Percentiles rank a stretch among this genome's conserved stretches.
Conservation (phyloP, 805 yeast genomes). For the Cyberlindnera sargentensis region DNA sequence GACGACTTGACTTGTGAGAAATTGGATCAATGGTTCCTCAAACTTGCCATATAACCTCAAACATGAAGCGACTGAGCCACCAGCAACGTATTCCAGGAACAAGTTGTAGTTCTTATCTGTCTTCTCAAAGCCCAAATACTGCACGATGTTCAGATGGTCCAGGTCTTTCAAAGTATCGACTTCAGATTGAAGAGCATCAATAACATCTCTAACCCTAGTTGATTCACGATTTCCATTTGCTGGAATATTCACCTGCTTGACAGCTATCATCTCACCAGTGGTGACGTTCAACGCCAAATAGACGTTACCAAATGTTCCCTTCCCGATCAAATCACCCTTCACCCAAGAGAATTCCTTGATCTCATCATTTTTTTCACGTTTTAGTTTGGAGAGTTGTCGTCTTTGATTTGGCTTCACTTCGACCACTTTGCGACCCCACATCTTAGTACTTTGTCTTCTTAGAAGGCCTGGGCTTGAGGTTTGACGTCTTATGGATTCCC, state of each 20-base stretch:
- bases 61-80: constrained; percentile 91
- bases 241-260: constrained; percentile 77
- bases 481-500: constrained; percentile 19
- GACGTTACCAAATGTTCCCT: constrained; percentile 95
- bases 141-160: constrained; percentile 92
- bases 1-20: constrained; percentile 71
- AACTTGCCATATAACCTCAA: constrained; percentile 78
- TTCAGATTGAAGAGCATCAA: constrained; percentile 82
- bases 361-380: constrained; percentile 53
- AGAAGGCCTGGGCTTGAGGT: constrained; percentile 32
- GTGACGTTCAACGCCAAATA: constrained; percentile 88
- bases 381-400: constrained; percentile 53
- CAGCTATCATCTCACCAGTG: constrained; percentile 98
- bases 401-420: constrained; percentile 77
- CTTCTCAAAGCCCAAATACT: constrained; percentile 89
- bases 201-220: constrained; percentile 48
- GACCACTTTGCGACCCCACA: constrained; percentile 95
- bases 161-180: constrained; percentile 90
- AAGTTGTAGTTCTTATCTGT: constrained; percentile 67
- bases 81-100: constrained; percentile 94
- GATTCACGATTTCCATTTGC: constrained; percentile 25
- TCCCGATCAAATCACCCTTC: constrained; percentile 92
- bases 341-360: constrained; percentile 93
- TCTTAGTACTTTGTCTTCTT: constrained; percentile 78
- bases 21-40: constrained; percentile 68